Evolutionary conservation across 805 yeast genomes (phyloP), one percentile per base, ranked within the genome.

Genomic region (Sugiyamaella qingdaonensis): DNA sequence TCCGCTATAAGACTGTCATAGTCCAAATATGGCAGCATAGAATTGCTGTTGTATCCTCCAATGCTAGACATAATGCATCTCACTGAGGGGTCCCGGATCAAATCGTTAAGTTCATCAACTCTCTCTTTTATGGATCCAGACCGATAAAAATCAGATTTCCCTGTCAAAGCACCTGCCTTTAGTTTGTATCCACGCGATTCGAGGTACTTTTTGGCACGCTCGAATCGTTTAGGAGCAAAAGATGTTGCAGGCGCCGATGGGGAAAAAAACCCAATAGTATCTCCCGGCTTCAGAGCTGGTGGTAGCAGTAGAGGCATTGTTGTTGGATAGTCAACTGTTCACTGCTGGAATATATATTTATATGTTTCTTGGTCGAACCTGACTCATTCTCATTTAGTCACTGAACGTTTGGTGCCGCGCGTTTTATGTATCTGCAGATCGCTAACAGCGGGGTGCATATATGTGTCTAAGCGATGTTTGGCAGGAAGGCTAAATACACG

Each of bases 111-210:
- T 31, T 43, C 43, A 10, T 48, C 43, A 29, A 29, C 31, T 3
- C 49, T 45, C 19, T 35, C 45, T 42, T 42, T 49, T n/a, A 14
- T 29, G 13, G 43, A 16, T 3, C 43, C 43, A 39, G 43, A 39
- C 24, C 43, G 14, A 39, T 39, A 39, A 5, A 19, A 16, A 19
- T 39, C 43, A 19, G 24, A 16, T 18, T 53, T 24, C 29, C 48
- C 51, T 36, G 53, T 47, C 16, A 49, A 35, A n/a, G 27, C 14
- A 10, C 56, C 56, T n/a, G 54, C 53, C 2, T 16, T 39, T 19
- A 39, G 21, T 21, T 39, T 39, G 43, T 16, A 39, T 5, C 43
- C 43, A 7, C 19, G 14, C 13, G 43, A 39, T 16, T 39, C 24
- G 4, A 39, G 21, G 24, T 39, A 39, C 24, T 2, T 16, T 16